phyloP scores from a whole-genome alignment of 148 eudicot species.

The Fagopyrum tataricum region DNA sequence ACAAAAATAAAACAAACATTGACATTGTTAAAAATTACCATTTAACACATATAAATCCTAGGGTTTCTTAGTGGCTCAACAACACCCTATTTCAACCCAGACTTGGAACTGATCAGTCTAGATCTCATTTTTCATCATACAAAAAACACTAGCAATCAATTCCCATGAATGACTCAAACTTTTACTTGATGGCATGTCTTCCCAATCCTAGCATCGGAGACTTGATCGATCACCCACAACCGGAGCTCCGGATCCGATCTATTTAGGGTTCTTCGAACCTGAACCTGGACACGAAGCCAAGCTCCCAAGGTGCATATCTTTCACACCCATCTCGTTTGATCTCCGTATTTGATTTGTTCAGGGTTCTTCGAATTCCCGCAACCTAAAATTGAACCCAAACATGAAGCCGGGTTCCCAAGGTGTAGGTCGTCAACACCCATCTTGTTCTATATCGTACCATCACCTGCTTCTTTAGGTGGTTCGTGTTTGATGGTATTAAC shows the following conservation, averaged over 20 bases:
- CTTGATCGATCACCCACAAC: neutral
- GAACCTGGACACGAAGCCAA: too few species aligned
- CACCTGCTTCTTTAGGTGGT: too few species aligned
- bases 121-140: neutral
- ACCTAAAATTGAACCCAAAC: too few species aligned
- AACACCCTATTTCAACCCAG: neutral
- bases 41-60: too few species aligned
- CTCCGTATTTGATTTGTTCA: too few species aligned
- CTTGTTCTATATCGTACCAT: neutral
- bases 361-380: too few species aligned
- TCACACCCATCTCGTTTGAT: too few species aligned
- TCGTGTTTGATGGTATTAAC: too few species aligned
- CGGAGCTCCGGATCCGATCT: neutral
- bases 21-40: neutral
- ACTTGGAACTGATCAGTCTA: neutral
- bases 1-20: neutral
- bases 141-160: neutral
- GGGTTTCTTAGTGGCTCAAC: slow-evolving; percentile 1
- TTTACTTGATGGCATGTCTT: slow-evolving; percentile 16
- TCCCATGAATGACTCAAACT: neutral
- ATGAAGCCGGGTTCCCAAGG: too few species aligned
- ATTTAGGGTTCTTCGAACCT: neutral
- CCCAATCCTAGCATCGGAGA: neutral
- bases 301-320: too few species aligned
- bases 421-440: too few species aligned